These are phyloP conservation scores for Medicago truncatula DNA, from an alignment of 306 rosid genomes.

Conservation along the genomic window MtrunA17r5.0-ANR NC_053042.1:12206501-12207000, in stretches of 20 bases:
- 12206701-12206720: slow-evolving; percentile 93
- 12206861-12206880: slow-evolving; percentile 90
- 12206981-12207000: background rate
- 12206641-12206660: background rate
- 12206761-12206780: slow-evolving; percentile 5
- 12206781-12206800: slow-evolving; percentile 25
- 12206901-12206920: slow-evolving; percentile 69
- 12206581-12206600: slow-evolving; percentile 1
- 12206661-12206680: slow-evolving; percentile 34
- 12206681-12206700: slow-evolving; percentile 83
- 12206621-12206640: slow-evolving; percentile 7
- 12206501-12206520: background rate
- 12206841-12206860: slow-evolving; percentile 81
- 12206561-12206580: background rate
- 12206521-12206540: background rate
- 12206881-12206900: slow-evolving; percentile 86
- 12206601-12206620: background rate
- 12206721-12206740: slow-evolving; percentile 91
- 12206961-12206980: slow-evolving; percentile 14
- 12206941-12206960: background rate
- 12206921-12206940: background rate
- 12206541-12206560: background rate
- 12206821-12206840: slow-evolving; percentile 79
- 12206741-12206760: slow-evolving; percentile 72
- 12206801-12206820: slow-evolving; percentile 37